These are phyloP conservation scores for Sanguinoderma infundibulare DNA, from an alignment of 1,284 basidiomycete species.

Conservation along the genomic window DNA sequence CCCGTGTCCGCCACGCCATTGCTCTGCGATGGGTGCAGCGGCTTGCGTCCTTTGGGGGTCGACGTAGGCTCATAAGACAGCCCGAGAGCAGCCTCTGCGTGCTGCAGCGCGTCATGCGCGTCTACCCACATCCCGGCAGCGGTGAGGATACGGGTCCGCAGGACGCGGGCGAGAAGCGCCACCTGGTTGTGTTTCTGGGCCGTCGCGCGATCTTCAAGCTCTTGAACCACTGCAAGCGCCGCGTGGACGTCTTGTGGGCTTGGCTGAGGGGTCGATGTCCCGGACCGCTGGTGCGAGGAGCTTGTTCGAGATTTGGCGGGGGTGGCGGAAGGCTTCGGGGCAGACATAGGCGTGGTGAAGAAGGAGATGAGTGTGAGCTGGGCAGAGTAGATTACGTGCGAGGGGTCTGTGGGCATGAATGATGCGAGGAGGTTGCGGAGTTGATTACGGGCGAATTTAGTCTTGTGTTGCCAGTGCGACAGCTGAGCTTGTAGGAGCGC, in stretches of 20 bases:
- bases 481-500: constrained; percentile 63
- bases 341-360: constrained; percentile 35
- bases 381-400: constrained; percentile 54
- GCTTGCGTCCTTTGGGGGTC: constrained; percentile 30
- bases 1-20: constrained; percentile 1
- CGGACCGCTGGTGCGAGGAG: constrained; percentile 7
- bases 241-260: constrained; percentile 41
- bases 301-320: constrained; percentile 3
- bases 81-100: constrained; percentile 50
- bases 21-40: constrained; percentile 10
- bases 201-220: constrained; percentile 45
- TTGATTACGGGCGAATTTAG: constrained; percentile 59
- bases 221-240: constrained; percentile 47
- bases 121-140: constrained; percentile 55
- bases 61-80: constrained; percentile 39
- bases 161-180: constrained; percentile 48
- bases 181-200: constrained; percentile 48
- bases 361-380: constrained; percentile 58
- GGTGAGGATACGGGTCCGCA: constrained; percentile 58
- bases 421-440: constrained; percentile 58
- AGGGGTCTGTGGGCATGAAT: constrained; percentile 50
- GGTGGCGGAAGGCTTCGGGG: constrained; percentile 14
- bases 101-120: constrained; percentile 47
- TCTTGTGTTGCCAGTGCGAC: constrained; percentile 55
- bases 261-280: constrained; percentile 16